Percentiles rank a stretch among this genome's conserved stretches.
Conservation (phyloP, 805 yeast genomes). For the Candida maltosa region DNA sequence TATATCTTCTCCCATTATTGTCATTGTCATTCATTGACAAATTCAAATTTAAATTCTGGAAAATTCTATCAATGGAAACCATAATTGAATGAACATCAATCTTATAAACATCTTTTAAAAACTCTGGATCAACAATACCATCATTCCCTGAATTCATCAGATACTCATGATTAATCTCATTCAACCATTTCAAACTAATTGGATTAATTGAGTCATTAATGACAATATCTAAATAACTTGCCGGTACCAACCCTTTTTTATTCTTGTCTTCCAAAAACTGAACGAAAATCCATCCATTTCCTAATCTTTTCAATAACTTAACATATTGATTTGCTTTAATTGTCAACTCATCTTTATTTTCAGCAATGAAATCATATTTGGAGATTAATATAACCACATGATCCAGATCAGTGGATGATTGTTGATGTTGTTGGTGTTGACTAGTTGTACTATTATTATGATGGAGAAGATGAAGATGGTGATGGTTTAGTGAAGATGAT, state of each 20-base stretch:
- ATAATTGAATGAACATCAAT: conserved; percentile 1
- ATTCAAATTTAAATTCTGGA: no score
- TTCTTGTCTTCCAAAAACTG: conserved; percentile 20
- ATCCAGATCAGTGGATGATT: neutral
- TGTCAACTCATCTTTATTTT: conserved; percentile 22
- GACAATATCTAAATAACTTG: conserved; percentile 35
- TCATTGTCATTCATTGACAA: no score
- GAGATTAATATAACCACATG: conserved; percentile 23
- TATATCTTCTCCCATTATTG: no score
- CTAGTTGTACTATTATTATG: neutral
- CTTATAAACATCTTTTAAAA: no score
- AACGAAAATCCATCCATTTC: conserved; percentile 40
- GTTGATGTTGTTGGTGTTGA: conserved; percentile 3
- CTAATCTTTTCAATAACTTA: conserved; percentile 30
- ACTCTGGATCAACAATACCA: no score
- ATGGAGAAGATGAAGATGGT: conserved; percentile 2
- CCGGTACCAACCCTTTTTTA: conserved; percentile 32
- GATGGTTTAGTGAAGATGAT: conserved; percentile 2
- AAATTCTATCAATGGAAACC: conserved; percentile 3
- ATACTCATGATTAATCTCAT: conserved; percentile 14
- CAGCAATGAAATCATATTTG: conserved; percentile 30
- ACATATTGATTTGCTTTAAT: conserved; percentile 25
- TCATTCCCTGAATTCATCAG: no score
- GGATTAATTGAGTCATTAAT: conserved; percentile 37
- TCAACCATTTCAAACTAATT: conserved; percentile 28